These are phyloP conservation scores for Canavalia gladiata DNA, from an alignment of 306 rosid genomes.

Conservation along the genomic window DNA sequence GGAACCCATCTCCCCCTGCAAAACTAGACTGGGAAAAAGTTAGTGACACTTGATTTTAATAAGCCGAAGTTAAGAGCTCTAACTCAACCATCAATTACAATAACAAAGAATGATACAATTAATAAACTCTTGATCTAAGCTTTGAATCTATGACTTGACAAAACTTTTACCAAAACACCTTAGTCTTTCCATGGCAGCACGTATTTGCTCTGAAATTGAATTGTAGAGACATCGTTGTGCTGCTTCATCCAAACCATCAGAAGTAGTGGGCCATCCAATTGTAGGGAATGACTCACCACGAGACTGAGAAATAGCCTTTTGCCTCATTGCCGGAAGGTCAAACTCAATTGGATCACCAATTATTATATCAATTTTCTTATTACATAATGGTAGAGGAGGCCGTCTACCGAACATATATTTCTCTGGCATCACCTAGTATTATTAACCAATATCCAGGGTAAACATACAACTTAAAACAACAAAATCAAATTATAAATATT, in stretches of 20 bases:
- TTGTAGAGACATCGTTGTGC: slow-evolving; percentile 77
- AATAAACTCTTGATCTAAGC: slow-evolving; percentile 28
- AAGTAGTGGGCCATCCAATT: slow-evolving; percentile 71
- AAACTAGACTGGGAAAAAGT: background rate
- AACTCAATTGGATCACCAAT: slow-evolving; percentile 87
- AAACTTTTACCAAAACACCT: slow-evolving; percentile 56
- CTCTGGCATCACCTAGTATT: slow-evolving; percentile 89
- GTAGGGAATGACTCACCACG: slow-evolving; percentile 53
- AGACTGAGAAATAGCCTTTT: slow-evolving; percentile 65
- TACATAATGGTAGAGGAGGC: slow-evolving; percentile 78
- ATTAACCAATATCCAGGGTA: slow-evolving; percentile 38
- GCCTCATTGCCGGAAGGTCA: slow-evolving; percentile 74
- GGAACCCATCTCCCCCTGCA: slow-evolving; percentile 14
- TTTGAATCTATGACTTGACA: slow-evolving; percentile 42
- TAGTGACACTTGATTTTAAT: slow-evolving; percentile 18
- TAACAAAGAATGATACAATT: slow-evolving; percentile 45
- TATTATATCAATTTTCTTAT: slow-evolving; percentile 72
- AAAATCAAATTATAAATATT: slow-evolving; percentile 26
- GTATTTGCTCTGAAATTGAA: slow-evolving; percentile 75
- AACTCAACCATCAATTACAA: slow-evolving; percentile 40
- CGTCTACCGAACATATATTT: slow-evolving; percentile 74
- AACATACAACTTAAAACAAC: slow-evolving; percentile 30
- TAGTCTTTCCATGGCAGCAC: slow-evolving; percentile 70
- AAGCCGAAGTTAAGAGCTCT: slow-evolving; percentile 24
- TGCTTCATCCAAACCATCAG: slow-evolving; percentile 76